A percentile compares a stretch with the other conserved stretches of the same genome.
Evolutionary conservation across 225 moss, liverwort and hornwort species (phyloP).

Genomic region (Takakia lepidozioides): DNA sequence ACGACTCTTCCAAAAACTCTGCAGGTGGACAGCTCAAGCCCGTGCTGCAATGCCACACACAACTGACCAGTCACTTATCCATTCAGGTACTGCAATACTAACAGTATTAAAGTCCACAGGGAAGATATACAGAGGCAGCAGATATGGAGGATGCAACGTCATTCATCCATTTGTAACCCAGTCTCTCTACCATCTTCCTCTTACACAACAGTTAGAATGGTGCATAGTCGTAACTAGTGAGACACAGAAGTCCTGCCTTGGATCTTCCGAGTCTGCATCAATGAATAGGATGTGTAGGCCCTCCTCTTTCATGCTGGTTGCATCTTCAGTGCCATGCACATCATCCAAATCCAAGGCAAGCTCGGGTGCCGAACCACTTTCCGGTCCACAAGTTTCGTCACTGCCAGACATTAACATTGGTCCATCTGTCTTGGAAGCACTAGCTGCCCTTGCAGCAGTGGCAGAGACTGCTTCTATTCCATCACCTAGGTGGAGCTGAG

Average conservation of each 20-base stretch:
- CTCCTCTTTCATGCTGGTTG: constrained; percentile 6
- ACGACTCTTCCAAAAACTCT: constrained; percentile 75
- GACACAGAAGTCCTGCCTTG: constrained; percentile 54
- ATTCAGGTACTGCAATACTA: too few species aligned
- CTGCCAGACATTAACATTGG: too few species aligned
- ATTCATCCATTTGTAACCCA: too few species aligned
- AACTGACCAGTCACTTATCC: too few species aligned
- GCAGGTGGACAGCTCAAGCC: constrained; percentile 90
- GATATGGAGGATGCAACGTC: too few species aligned
- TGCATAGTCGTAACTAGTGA: too few species aligned
- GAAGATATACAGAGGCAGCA: too few species aligned
- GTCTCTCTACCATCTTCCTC: too few species aligned
- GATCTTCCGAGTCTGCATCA: constrained; percentile 88
- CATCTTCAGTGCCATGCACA: constrained; percentile 9
- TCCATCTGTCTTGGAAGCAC: too few species aligned
- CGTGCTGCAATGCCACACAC: constrained; percentile 30
- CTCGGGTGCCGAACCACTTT: constrained; percentile 3
- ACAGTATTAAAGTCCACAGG: too few species aligned
- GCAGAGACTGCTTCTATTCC: constrained; percentile 60
- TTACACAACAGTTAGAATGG: too few species aligned
- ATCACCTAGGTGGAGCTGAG: constrained; percentile 67
- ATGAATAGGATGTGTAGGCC: constrained; percentile 70
- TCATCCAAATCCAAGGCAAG: constrained; percentile 32
- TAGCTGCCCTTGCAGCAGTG: constrained; percentile 38
- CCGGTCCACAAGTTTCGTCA: background rate